phyloP scores from a whole-genome alignment of 495 filamentous ascomycete genomes.

The Apiosordaria backusii region DNA sequence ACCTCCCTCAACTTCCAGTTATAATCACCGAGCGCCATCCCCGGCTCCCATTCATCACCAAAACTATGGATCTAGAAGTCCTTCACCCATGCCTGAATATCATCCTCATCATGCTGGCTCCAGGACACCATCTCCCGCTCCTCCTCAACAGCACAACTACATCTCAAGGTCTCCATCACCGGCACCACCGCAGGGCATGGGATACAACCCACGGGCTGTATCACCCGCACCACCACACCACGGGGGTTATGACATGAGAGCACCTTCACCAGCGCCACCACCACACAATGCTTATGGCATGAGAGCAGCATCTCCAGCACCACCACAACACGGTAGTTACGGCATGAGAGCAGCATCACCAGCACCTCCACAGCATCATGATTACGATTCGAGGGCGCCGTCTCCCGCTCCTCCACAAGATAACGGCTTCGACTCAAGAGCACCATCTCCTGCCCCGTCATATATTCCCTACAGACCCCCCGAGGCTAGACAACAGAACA shows the following conservation, averaged over 20 bases:
- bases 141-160: not conserved
- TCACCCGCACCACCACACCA: constrained; percentile 25
- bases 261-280: constrained; percentile 40
- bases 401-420: constrained; percentile 35
- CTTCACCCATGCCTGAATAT: not conserved
- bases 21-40: constrained; percentile 10
- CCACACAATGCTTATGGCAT: constrained; percentile 43
- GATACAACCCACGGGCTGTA: not conserved
- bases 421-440: constrained; percentile 21
- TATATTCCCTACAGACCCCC: constrained; percentile 44
- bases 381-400: not conserved
- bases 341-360: constrained; percentile 15
- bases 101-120: not conserved
- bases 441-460: constrained; percentile 42
- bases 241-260: constrained; percentile 30
- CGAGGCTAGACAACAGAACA: constrained; percentile 15
- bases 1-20: constrained; percentile 13
- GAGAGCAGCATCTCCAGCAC: constrained; percentile 60
- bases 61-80: not conserved
- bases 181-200: not conserved
- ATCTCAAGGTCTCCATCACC: not conserved
- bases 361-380: constrained; percentile 1
- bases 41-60: constrained; percentile 4
- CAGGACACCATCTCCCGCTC: constrained; percentile 4
- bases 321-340: constrained; percentile 20